Conservation (phyloP, 208 protist genomes). For the Leishmania amazonensis region DNA sequence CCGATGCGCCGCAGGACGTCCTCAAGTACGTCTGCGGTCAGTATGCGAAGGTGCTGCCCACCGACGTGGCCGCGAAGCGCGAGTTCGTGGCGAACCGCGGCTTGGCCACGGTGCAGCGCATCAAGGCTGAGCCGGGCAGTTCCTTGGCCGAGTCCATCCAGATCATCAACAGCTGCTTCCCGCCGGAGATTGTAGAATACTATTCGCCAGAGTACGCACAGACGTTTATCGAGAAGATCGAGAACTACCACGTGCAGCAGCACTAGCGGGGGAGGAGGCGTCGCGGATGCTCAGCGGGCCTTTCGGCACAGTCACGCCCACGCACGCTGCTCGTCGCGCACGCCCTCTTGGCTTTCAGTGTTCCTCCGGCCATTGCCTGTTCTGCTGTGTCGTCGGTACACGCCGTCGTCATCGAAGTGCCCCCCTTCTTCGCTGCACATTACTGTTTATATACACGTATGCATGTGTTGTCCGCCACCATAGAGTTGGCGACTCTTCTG, state of each 20-base stretch:
- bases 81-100: constrained; percentile 96
- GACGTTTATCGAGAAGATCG: constrained; percentile 96
- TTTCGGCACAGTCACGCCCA: neutral
- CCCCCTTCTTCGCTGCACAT: neutral
- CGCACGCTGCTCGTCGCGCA: neutral
- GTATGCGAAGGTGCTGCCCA: constrained; percentile 98
- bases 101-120: constrained; percentile 95
- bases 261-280: constrained; percentile 29
- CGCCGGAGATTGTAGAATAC: constrained; percentile 98
- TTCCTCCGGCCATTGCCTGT: neutral
- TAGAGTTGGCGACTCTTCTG: neutral
- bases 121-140: constrained; percentile 94
- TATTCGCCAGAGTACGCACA: constrained; percentile 97
- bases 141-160: constrained; percentile 96
- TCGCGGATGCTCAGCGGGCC: neutral
- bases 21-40: constrained; percentile 98
- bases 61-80: constrained; percentile 96
- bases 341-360: neutral
- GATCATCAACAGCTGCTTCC: constrained; percentile 98
- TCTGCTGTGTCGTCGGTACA: neutral
- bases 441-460: neutral
- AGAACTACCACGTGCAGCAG: constrained; percentile 91
- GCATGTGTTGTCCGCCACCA: neutral
- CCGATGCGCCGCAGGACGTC: constrained; percentile 94
- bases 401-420: neutral